Evolutionary conservation across 164 flowering plant species (phyloP).

Genomic region (Saururus chinensis): DNA sequence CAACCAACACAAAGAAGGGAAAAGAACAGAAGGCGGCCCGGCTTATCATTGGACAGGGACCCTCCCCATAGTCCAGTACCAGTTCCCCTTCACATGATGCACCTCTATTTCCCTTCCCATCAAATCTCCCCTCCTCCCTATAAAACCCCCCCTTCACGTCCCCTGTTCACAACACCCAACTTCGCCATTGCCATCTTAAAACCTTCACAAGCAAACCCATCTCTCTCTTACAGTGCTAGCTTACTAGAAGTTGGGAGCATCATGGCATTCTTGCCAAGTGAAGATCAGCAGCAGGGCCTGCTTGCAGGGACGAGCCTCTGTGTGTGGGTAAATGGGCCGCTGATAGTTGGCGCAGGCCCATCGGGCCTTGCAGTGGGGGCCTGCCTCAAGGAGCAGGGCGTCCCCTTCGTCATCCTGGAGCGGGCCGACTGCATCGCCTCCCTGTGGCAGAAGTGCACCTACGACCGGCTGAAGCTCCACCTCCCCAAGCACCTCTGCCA

Average conservation of each 20-base stretch:
- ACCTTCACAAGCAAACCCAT: background rate
- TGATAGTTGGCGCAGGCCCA: conserved; percentile 16
- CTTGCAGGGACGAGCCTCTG: conserved; percentile 16
- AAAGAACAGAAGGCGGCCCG: background rate
- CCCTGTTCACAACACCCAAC: no score
- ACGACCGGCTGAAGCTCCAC: conserved; percentile 83
- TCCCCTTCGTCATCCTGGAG: conserved; percentile 72
- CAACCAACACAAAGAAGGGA: background rate
- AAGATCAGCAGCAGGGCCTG: conserved; percentile 18
- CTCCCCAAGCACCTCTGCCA: conserved; percentile 31
- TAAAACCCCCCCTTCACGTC: no score
- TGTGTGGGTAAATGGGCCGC: conserved; percentile 80
- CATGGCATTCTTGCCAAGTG: background rate
- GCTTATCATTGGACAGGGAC: background rate
- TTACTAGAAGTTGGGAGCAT: no score
- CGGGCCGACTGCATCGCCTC: conserved; percentile 82
- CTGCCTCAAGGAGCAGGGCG: conserved; percentile 59
- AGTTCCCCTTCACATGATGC: background rate
- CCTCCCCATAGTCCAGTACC: background rate
- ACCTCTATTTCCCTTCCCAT: no score
- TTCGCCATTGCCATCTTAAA: no score
- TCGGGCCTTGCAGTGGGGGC: conserved; percentile 71
- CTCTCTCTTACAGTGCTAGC: background rate
- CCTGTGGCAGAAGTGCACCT: conserved; percentile 79
- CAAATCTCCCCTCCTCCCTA: no score